Evolutionary conservation across 805 yeast genomes (phyloP).

Genomic region (Candida yuanshanica): DNA sequence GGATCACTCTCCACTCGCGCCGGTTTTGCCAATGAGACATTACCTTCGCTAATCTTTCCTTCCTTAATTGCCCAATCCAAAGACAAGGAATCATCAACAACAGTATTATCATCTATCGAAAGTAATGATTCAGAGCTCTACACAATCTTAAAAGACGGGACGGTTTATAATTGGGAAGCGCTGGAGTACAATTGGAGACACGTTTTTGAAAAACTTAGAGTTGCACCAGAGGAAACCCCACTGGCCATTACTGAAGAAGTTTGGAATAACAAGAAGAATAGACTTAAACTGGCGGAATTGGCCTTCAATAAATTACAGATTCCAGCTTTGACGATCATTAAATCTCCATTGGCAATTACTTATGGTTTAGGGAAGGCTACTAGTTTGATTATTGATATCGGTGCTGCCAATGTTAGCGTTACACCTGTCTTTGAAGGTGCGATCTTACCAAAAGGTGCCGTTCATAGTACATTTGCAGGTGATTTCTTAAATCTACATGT

Average conservation of each 20-base stretch:
- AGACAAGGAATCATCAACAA: slow-evolving; percentile 21
- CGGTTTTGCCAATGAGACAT: slow-evolving; percentile 60
- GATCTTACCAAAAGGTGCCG: slow-evolving; percentile 57
- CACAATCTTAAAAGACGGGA: slow-evolving; percentile 59
- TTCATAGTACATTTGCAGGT: slow-evolving; percentile 75
- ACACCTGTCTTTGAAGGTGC: slow-evolving; percentile 77
- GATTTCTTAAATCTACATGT: slow-evolving; percentile 71
- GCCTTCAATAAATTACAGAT: slow-evolving; percentile 72
- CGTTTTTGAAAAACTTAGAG: slow-evolving; percentile 48
- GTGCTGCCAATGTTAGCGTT: slow-evolving; percentile 61
- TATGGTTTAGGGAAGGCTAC: slow-evolving; percentile 75
- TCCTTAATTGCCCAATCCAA: slow-evolving; percentile 42
- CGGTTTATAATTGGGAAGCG: slow-evolving; percentile 69
- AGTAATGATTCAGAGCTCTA: slow-evolving; percentile 28
- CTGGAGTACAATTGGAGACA: slow-evolving; percentile 63
- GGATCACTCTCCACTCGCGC: slow-evolving; percentile 63
- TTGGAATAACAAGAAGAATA: slow-evolving; percentile 62
- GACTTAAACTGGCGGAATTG: slow-evolving; percentile 53
- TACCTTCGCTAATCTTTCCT: slow-evolving; percentile 54
- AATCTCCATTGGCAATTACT: slow-evolving; percentile 71
- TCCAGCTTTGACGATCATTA: slow-evolving; percentile 71
- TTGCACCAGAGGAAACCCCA: slow-evolving; percentile 58
- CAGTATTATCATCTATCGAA: slow-evolving; percentile 20
- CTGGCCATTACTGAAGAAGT: slow-evolving; percentile 56
- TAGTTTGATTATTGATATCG: slow-evolving; percentile 77